Base-by-base conservation (phyloP, 139 green algal genomes). In the Chlamydomonas asymmetrica region DNA sequence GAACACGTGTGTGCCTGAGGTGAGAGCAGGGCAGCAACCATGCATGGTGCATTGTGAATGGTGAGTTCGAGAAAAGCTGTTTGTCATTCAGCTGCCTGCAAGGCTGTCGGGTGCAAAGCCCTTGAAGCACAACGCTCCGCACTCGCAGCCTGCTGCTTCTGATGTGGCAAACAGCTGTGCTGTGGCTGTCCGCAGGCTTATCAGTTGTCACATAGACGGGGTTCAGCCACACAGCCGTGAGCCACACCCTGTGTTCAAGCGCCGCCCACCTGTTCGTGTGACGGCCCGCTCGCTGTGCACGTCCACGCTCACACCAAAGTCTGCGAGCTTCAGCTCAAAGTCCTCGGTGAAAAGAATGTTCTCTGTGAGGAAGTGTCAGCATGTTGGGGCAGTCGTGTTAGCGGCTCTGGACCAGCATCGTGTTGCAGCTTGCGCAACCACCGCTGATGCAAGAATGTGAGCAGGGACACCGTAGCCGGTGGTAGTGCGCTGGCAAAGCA, bases 221-320 rank as follows among this genome's bases (percentile, higher is more conserved):
- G n/a, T n/a, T n/a, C n/a, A n/a, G n/a, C n/a, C n/a, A n/a, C n/a
- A n/a, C n/a, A n/a, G n/a, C n/a, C n/a, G n/a, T n/a, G n/a, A n/a
- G n/a, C n/a, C n/a, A n/a, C n/a, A n/a, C n/a, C n/a, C n/a, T n/a
- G n/a, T n/a, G n/a, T n/a, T n/a, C n/a, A n/a, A 74, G 38, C 64
- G 50, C 16, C 89, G 79, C 7, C 82, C 88, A 43, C 88, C 88
- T 3, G 86, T 87, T 1, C 88, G 74, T 2, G 85, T 93, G 34
- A 91, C 87, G 7, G 82, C 80, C 1, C 86, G 62, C 75, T 93
- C 88, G 40, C 84, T 74, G 1, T 49, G 56, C 20, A 88, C 50
- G 62, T 88, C 81, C 20, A 91, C 83, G 27, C 78, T 82, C 4
- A 93, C 78, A 2, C 88, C 87, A 80, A 90, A 92, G 80, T 92